Evolutionary conservation across 176 grass and related monocot genomes (phyloP).

Genomic region (Tillandsia fasciculata): DNA sequence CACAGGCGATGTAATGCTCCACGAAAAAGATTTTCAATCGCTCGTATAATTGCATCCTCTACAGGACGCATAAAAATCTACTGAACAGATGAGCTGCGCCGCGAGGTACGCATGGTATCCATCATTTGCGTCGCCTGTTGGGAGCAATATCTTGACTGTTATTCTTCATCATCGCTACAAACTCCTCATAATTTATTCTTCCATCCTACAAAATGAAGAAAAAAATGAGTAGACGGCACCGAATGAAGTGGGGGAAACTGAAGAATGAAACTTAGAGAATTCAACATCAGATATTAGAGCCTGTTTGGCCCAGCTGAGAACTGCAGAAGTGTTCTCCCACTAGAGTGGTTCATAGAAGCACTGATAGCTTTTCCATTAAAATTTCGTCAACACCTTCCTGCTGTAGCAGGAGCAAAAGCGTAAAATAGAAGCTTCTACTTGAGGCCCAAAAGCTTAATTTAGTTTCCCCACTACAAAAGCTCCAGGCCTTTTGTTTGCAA

Average conservation of each 20-base stretch:
- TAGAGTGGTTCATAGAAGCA: background rate
- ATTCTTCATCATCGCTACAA: constrained; percentile 92
- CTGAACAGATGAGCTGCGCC: background rate
- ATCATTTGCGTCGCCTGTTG: constrained; percentile 48
- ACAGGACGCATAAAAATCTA: background rate
- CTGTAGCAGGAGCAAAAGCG: no score
- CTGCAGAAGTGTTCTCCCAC: background rate
- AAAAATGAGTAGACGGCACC: constrained; percentile 1
- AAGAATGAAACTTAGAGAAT: background rate
- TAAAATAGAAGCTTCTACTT: no score
- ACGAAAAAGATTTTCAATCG: background rate
- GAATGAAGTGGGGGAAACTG: constrained; percentile 1
- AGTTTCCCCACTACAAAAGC: no score
- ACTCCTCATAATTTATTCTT: constrained; percentile 97
- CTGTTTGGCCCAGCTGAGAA: background rate
- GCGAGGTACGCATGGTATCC: constrained; percentile 8
- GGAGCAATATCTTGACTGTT: constrained; percentile 57
- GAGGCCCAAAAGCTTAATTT: no score
- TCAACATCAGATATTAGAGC: no score
- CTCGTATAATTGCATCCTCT: background rate
- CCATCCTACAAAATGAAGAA: constrained; percentile 53
- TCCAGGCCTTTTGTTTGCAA: no score
- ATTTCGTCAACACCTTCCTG: no score
- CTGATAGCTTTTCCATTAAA: no score
- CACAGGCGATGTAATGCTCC: background rate